Percentiles rank a stretch among this genome's conserved stretches.
Conservation (phyloP, 2,329 filamentous ascomycete species). For the Diaporthe vaccinii region DNA sequence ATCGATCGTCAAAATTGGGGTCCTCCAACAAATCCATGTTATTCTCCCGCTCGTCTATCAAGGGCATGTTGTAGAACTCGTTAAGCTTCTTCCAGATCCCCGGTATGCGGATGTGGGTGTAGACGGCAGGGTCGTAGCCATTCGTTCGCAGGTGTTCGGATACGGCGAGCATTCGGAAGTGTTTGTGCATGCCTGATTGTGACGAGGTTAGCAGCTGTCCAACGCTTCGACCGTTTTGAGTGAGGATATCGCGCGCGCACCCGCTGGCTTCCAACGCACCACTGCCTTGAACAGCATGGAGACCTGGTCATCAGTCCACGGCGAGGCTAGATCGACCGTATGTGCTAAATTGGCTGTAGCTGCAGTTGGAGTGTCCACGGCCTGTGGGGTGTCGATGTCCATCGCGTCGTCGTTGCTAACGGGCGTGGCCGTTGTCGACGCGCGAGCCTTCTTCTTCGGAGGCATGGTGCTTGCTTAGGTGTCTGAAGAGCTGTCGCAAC, state of each 20-base stretch:
- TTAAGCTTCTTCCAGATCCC: constrained; percentile 92
- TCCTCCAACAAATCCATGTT: constrained; percentile 67
- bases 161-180: constrained; percentile 92
- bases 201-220: constrained; percentile 38
- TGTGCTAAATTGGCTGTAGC: constrained; percentile 56
- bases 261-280: constrained; percentile 96
- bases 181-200: constrained; percentile 84
- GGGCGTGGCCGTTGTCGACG: constrained; percentile 59
- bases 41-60: constrained; percentile 87
- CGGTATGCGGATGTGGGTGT: constrained; percentile 87
- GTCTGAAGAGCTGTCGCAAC: constrained; percentile 18
- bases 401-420: constrained; percentile 70
- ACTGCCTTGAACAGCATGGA: constrained; percentile 93
- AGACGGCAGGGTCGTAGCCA: constrained; percentile 78
- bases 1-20: constrained; percentile 70
- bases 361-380: constrained; percentile 64
- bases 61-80: constrained; percentile 86
- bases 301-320: constrained; percentile 97
- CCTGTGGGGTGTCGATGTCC: constrained; percentile 69
- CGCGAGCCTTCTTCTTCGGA: constrained; percentile 76
- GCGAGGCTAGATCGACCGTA: constrained; percentile 67
- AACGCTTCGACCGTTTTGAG: neutral
- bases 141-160: constrained; percentile 84
- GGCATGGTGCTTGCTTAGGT: constrained; percentile 58
- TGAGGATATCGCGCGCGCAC: constrained; percentile 57